A percentile compares a stretch with the other conserved stretches of the same genome.
phyloP scores from a whole-genome alignment of 164 flowering plant species.

The Saururus chinensis region DNA sequence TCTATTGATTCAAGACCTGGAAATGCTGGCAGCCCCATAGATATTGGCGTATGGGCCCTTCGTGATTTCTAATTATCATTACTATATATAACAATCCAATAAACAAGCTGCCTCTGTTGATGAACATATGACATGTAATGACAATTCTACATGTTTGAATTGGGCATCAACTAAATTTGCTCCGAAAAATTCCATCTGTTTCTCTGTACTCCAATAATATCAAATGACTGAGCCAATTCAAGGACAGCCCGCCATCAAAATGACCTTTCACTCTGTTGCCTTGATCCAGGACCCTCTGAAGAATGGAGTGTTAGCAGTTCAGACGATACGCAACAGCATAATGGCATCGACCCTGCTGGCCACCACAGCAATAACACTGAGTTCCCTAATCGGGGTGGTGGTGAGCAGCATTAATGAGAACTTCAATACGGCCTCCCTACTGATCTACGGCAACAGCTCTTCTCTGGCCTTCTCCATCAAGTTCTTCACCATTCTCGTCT shows the following conservation, averaged over 20 bases:
- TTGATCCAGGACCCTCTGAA: slow-evolving; percentile 57
- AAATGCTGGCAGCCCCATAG: too few relatives aligned
- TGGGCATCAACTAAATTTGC: neutral
- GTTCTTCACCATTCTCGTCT: slow-evolving; percentile 51
- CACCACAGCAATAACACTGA: slow-evolving; percentile 68
- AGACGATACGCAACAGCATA: slow-evolving; percentile 77
- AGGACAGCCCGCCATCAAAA: neutral
- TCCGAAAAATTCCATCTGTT: too few relatives aligned
- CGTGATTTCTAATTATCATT: neutral
- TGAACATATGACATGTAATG: neutral
- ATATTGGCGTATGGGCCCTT: too few relatives aligned
- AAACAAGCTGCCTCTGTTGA: neutral
- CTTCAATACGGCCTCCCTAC: slow-evolving; percentile 12
- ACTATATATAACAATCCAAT: neutral
- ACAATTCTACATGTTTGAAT: neutral
- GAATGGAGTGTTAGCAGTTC: slow-evolving; percentile 74
- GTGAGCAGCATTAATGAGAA: slow-evolving; percentile 41
- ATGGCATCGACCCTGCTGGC: slow-evolving; percentile 86
- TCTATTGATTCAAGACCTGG: too few relatives aligned
- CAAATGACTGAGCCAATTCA: too few relatives aligned
- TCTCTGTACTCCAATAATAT: neutral
- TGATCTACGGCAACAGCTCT: slow-evolving; percentile 46
- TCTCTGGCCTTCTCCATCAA: slow-evolving; percentile 35
- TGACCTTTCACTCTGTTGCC: neutral
- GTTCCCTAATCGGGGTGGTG: slow-evolving; percentile 61